Percentiles rank a stretch among this genome's conserved stretches.
Conservation (phyloP, 345 rosid species). For the Acer negundo region DNA sequence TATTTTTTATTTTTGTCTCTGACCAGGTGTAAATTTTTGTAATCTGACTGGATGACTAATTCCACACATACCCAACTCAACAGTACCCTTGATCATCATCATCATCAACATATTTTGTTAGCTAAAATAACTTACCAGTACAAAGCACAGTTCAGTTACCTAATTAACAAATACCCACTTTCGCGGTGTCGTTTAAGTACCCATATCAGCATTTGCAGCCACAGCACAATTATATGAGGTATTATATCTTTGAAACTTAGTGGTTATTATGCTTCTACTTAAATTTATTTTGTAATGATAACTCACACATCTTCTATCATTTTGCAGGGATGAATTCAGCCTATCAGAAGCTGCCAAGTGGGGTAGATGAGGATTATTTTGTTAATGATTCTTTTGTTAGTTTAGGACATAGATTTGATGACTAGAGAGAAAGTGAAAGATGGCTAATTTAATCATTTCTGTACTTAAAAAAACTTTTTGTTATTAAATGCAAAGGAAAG, state of each 20-base stretch:
- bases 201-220: background rate
- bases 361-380: constrained; percentile 40
- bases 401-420: constrained; percentile 41
- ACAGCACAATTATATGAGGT: constrained; percentile 33
- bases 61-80: constrained; percentile 29
- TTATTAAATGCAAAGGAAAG: no score
- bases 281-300: background rate
- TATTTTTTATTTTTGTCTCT: constrained; percentile 25
- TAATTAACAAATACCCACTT: constrained; percentile 28
- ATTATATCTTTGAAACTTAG: constrained; percentile 23
- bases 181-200: no score
- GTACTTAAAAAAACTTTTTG: constrained; percentile 14
- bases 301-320: constrained; percentile 9
- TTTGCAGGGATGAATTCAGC: constrained; percentile 51
- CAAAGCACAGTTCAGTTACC: constrained; percentile 19
- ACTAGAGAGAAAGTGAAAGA: constrained; percentile 31
- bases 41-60: constrained; percentile 40
- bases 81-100: constrained; percentile 23
- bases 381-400: constrained; percentile 51
- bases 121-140: constrained; percentile 23
- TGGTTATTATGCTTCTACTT: background rate
- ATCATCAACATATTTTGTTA: background rate
- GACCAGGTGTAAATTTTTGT: constrained; percentile 59
- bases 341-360: constrained; percentile 39
- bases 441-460: constrained; percentile 29